Percentiles rank a stretch among this genome's conserved stretches.
These are phyloP conservation scores for Solanum chmielewskii DNA, from an alignment of 257 asterid species.

Conservation along the genomic window DNA sequence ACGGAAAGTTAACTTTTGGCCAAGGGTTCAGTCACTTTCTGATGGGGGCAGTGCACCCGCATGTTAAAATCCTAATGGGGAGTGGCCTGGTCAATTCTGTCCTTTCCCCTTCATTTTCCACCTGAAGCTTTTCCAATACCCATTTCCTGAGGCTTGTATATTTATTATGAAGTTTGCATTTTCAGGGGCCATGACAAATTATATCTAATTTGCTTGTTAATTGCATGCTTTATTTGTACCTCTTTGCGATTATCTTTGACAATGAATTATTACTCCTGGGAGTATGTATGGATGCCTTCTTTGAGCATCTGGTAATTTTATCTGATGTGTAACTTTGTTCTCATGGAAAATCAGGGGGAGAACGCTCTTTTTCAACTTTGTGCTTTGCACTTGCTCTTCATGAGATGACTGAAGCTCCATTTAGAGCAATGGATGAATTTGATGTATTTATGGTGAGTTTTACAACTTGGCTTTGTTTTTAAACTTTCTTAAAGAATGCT, in stretches of 20 bases:
- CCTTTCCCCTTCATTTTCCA: not conserved
- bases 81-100: not conserved
- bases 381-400: slow-evolving; percentile 97
- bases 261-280: not conserved
- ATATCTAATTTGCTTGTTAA: not conserved
- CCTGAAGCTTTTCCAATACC: not conserved
- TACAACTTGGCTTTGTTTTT: not conserved
- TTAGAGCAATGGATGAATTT: slow-evolving; percentile 99
- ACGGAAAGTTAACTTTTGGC: not conserved
- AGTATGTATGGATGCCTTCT: not conserved
- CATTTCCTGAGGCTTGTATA: not conserved
- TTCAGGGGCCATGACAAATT: not conserved
- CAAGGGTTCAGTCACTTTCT: not conserved
- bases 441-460: slow-evolving; percentile 84
- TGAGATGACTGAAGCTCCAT: slow-evolving; percentile 98
- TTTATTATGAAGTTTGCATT: not conserved
- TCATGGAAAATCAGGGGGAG: slow-evolving; percentile 61
- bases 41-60: not conserved
- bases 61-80: not conserved
- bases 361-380: slow-evolving; percentile 91
- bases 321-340: not conserved
- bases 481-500: not conserved
- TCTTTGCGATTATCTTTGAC: not conserved
- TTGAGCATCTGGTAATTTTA: not conserved
- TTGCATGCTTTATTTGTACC: not conserved